Evolutionary conservation across 305 asterid species (phyloP), one percentile per base, ranked within the genome.

Genomic region (Solanum hybrid): DNA sequence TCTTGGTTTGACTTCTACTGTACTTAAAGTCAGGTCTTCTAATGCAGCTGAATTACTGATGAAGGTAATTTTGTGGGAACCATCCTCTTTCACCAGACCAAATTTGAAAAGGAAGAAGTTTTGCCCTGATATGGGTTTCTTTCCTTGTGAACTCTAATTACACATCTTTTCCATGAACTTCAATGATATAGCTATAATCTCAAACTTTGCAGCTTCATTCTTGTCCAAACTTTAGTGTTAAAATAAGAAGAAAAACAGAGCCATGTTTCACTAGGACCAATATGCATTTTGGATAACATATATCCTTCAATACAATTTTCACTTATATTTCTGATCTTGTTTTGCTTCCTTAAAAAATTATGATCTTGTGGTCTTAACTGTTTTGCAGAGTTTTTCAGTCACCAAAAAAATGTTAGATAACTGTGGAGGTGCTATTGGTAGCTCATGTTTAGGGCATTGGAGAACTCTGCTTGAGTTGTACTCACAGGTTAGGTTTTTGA

Each of bases 41-140:
- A 96, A 95, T 90, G 93, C 95, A 89, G 93, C 91, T 91, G 99
- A 97, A 91, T 94, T 96, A 93, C 90, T 97, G 93, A 94, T 96
- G 85, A 98, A 97, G 99, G 99, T 97, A 95, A 76, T 64, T 89
- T 82, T n/a, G 40, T 85, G 77, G 36, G 88, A 31, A 60, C n/a
- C 45, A 60, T 60, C 51, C 32, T 85, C 22, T 12, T 69, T 85
- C 76, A 85, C 51, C 77, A 60, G 31, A 7, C 22, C 34, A 22
- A 85, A 85, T 7, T 42, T 31, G 26, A 85, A 56, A 34, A 60
- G n/a, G 77, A 60, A 85, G 77, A 32, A 11, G 76, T 32, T 60
- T 84, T 85, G 22, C 87, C 76, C 36, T 36, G 87, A 34, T 78
- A 78, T 69, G 87, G 45, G 60, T 60, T 60, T 76, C 79, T 81